Conservation (phyloP, 1,139 yeast species). For the Yamadazyma songkhlaensis region DNA sequence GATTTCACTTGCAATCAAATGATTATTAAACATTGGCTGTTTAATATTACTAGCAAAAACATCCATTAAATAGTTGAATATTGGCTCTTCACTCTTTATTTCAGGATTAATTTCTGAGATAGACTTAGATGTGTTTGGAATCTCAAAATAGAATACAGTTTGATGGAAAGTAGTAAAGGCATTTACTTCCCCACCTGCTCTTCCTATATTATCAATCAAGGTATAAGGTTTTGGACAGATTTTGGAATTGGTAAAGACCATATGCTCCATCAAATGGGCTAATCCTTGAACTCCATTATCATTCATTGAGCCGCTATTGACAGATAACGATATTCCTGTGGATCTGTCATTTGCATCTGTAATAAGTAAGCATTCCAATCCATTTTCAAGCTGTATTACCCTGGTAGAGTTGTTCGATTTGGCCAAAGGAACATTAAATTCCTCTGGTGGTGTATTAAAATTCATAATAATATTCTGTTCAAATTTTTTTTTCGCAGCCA, state of each 20-base stretch:
- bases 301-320: constrained; percentile 60
- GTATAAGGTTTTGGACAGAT: constrained; percentile 46
- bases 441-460: constrained; percentile 1
- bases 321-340: constrained; percentile 46
- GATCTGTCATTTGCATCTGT: constrained; percentile 53
- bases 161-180: constrained; percentile 68
- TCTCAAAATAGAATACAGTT: constrained; percentile 59
- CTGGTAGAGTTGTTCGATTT: neutral
- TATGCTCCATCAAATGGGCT: constrained; percentile 76
- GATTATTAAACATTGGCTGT: constrained; percentile 47
- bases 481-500: constrained; percentile 11
- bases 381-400: constrained; percentile 36
- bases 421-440: constrained; percentile 4
- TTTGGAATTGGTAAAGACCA: constrained; percentile 58
- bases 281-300: constrained; percentile 60
- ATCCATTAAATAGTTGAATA: constrained; percentile 43
- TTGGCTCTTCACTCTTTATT: constrained; percentile 21
- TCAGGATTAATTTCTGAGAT: constrained; percentile 3
- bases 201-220: constrained; percentile 41
- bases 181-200: constrained; percentile 55
- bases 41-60: constrained; percentile 52
- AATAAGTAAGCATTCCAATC: constrained; percentile 47
- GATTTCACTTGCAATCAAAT: constrained; percentile 47
- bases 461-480: too few species aligned
- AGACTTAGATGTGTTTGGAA: constrained; percentile 37